Evolutionary conservation across 495 filamentous ascomycete genomes (phyloP), one percentile per base, ranked within the genome.

Genomic region (Penicillium mononematosum): DNA sequence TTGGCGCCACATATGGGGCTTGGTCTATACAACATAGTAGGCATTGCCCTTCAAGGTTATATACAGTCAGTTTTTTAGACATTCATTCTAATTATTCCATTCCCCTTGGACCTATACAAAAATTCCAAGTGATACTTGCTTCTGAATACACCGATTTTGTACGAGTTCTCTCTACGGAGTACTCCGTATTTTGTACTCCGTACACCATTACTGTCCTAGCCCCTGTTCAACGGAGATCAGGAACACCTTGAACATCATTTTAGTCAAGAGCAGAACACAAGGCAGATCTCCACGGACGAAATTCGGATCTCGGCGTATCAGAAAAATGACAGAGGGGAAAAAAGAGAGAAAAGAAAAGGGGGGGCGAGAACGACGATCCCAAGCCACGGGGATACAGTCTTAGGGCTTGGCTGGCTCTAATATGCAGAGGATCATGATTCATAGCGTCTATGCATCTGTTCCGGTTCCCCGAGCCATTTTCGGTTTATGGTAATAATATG

Each of bases 331-430:
- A 34, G 14, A 27, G 4, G 5, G 24, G 24, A 27, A 34, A 45
- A 38, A 27, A 45, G 45, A 38, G 25, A 19, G 29, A 44, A 6
- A 50, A 34, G 47, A 50, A 59, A 58, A 36, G 19, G 47, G 54
- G 48, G 41, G n/a, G 29, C 27, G 32, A n/a, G 31, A 44, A 57
- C 53, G 60, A 62, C 59, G 56, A 57, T 56, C 56, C 58, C 53
- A 57, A 66, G 63, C 63, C 63, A 63, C 63, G 46, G 16, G 20
- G 17, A 22, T 41, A 25, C 56, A 45, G 45, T 36, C 10, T 56
- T 55, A 42, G 50, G 50, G 54, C 58, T 58, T 58, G 53, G 48
- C 57, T n/a, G 11, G 36, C 29, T 32, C 9, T 63, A 53, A 10
- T 44, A 60, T 60, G 45, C 53, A 47, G n/a, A 44, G 43, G 32